Evolutionary conservation across 208 protist species (phyloP).

Genomic region (Trypanosoma caninum): DNA sequence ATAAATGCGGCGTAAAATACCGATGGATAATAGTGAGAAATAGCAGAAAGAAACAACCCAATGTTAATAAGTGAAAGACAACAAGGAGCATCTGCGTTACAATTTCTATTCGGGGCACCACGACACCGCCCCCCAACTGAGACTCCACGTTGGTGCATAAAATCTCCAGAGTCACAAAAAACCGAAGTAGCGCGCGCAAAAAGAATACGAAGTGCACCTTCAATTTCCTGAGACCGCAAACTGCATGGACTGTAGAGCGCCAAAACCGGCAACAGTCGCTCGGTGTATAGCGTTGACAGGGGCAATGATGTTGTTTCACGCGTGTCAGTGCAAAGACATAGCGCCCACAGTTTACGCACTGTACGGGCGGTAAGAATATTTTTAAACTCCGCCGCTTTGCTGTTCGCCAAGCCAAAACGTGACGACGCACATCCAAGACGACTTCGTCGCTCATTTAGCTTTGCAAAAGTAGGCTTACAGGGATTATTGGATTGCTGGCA

Average conservation of each 20-base stretch:
- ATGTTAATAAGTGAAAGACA: conserved; percentile 41
- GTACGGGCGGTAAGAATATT: conserved; percentile 1
- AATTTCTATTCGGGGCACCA: neutral
- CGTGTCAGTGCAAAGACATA: conserved; percentile 3
- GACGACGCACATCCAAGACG: neutral
- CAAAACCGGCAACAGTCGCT: conserved; percentile 22
- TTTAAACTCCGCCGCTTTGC: neutral
- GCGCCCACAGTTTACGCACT: conserved; percentile 5
- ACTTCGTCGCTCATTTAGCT: no score
- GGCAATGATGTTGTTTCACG: neutral
- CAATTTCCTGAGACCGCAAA: conserved; percentile 3
- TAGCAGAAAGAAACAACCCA: conserved; percentile 41
- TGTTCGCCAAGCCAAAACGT: neutral
- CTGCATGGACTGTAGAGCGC: conserved; percentile 25
- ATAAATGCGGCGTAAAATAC: conserved; percentile 42
- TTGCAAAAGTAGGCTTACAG: no score
- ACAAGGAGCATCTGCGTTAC: conserved; percentile 13
- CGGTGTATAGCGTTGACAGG: neutral
- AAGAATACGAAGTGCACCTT: conserved; percentile 21
- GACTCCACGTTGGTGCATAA: conserved; percentile 1
- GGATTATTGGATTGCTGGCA: no score
- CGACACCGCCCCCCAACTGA: conserved; percentile 12
- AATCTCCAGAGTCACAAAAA: conserved; percentile 22
- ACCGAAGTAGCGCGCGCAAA: conserved; percentile 19
- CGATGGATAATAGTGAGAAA: conserved; percentile 29